phyloP scores from a whole-genome alignment of 768 basidiomycete genomes.

The Coprinopsis marcescibilis region DNA sequence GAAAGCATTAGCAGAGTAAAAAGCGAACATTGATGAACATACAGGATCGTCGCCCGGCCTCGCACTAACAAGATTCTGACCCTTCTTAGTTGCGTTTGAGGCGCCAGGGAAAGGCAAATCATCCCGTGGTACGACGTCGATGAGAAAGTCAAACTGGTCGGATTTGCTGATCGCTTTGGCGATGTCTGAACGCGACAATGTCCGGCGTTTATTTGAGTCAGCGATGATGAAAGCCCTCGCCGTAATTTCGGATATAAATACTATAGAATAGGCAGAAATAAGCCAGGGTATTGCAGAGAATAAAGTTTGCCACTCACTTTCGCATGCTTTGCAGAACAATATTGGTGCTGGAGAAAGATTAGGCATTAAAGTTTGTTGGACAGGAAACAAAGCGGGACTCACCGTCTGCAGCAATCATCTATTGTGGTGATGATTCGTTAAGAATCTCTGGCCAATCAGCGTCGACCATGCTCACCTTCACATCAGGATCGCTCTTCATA shows the following conservation, averaged over 20 bases:
- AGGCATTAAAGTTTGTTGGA: conserved; percentile 10
- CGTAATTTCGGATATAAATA: conserved; percentile 97
- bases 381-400: conserved; percentile 13
- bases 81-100: not conserved
- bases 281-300: conserved; percentile 1
- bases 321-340: conserved; percentile 96
- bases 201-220: conserved; percentile 94
- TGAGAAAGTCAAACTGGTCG: conserved; percentile 96
- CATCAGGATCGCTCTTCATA: conserved; percentile 97
- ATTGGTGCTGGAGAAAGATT: conserved; percentile 62
- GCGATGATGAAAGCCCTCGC: conserved; percentile 93
- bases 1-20: not conserved
- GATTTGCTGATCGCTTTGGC: conserved; percentile 88
- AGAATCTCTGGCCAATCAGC: conserved; percentile 9
- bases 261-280: conserved; percentile 31
- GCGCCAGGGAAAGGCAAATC: conserved; percentile 40
- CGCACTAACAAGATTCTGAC: not conserved
- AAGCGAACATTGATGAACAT: not conserved
- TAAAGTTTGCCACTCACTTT: conserved; percentile 57
- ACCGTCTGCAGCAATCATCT: conserved; percentile 99
- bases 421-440: conserved; percentile 7
- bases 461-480: conserved; percentile 60
- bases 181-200: conserved; percentile 88
- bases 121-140: conserved; percentile 92
- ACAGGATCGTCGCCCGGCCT: not conserved